phyloP scores from a whole-genome alignment of 2,329 filamentous ascomycete genomes.

The Escovopsis sp. region DNA sequence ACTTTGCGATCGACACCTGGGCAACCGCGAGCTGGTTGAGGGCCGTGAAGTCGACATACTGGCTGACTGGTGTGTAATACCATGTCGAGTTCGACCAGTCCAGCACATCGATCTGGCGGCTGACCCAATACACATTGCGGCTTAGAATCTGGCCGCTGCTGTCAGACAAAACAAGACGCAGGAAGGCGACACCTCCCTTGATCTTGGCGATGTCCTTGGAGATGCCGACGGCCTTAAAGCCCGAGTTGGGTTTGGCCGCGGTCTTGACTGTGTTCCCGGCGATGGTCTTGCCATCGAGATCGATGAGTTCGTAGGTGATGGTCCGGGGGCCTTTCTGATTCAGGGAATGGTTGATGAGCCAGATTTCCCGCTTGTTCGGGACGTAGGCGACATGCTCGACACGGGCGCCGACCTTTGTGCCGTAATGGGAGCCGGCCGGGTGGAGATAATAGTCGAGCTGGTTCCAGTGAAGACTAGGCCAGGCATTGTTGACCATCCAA shows the following conservation, averaged over 20 bases:
- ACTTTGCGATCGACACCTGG: constrained; percentile 16
- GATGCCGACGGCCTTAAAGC: constrained; percentile 15
- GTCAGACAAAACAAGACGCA: constrained; percentile 32
- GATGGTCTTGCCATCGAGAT: constrained; percentile 28
- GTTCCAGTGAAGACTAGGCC: constrained; percentile 51
- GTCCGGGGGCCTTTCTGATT: constrained; percentile 22
- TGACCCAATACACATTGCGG: constrained; percentile 46
- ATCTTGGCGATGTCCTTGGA: constrained; percentile 13
- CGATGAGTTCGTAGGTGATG: constrained; percentile 34
- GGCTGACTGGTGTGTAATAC: constrained; percentile 40
- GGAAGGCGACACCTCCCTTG: constrained; percentile 27
- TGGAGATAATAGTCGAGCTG: constrained; percentile 48
- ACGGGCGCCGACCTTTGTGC: constrained; percentile 34
- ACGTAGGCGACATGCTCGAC: constrained; percentile 41
- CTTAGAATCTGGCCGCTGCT: constrained; percentile 23
- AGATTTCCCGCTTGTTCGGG: constrained; percentile 29
- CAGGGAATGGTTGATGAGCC: constrained; percentile 39
- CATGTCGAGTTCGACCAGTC: constrained; percentile 42
- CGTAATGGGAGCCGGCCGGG: constrained; percentile 42
- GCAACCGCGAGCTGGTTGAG: constrained; percentile 25
- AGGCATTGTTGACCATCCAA: constrained; percentile 53
- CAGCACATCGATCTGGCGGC: constrained; percentile 29
- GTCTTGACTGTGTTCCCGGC: constrained; percentile 15
- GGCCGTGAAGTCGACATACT: constrained; percentile 31
- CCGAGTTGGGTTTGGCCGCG: constrained; percentile 28